Evolutionary conservation across 257 asterid species (phyloP).

Genomic region (Eustoma russellianum): DNA sequence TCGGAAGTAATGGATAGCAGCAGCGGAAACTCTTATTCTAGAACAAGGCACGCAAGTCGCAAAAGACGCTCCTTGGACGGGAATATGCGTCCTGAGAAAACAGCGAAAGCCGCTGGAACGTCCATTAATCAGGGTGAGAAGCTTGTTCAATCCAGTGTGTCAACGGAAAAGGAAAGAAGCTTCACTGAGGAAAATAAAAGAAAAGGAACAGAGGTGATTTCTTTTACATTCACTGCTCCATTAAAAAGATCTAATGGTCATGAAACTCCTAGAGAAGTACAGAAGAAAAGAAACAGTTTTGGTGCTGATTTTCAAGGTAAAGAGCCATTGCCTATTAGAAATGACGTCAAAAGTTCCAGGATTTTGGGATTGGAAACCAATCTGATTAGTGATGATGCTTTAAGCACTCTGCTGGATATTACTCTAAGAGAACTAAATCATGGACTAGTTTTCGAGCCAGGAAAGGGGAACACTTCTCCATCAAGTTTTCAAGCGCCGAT

Average conservation of each 20-base stretch:
- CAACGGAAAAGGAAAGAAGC: conserved; percentile 28
- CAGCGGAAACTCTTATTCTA: conserved; percentile 28
- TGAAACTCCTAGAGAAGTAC: conserved; percentile 23
- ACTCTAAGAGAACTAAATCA: conserved; percentile 60
- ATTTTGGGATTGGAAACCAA: conserved; percentile 28
- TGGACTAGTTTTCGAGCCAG: conserved; percentile 35
- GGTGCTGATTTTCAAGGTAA: conserved; percentile 33
- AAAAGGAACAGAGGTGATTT: conserved; percentile 54
- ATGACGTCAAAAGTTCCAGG: conserved; percentile 24
- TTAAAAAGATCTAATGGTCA: conserved; percentile 37
- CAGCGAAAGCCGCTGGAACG: conserved; percentile 17
- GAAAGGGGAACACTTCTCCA: conserved; percentile 12
- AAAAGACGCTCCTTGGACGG: conserved; percentile 70
- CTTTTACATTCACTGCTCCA: conserved; percentile 88
- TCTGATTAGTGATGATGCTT: conserved; percentile 48
- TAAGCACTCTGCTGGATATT: conserved; percentile 71
- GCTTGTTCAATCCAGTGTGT: conserved; percentile 24
- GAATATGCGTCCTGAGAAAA: conserved; percentile 42
- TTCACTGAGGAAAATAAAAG: conserved; percentile 8
- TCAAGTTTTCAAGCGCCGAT: conserved; percentile 18
- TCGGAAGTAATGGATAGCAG: conserved; percentile 35
- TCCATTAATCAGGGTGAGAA: conserved; percentile 26
- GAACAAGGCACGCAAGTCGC: conserved; percentile 28
- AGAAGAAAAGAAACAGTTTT: conserved; percentile 26
- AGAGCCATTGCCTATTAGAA: conserved; percentile 28